phyloP scores from a whole-genome alignment of 2,329 filamentous ascomycete genomes.

The Neocucurbitaria cava region DNA sequence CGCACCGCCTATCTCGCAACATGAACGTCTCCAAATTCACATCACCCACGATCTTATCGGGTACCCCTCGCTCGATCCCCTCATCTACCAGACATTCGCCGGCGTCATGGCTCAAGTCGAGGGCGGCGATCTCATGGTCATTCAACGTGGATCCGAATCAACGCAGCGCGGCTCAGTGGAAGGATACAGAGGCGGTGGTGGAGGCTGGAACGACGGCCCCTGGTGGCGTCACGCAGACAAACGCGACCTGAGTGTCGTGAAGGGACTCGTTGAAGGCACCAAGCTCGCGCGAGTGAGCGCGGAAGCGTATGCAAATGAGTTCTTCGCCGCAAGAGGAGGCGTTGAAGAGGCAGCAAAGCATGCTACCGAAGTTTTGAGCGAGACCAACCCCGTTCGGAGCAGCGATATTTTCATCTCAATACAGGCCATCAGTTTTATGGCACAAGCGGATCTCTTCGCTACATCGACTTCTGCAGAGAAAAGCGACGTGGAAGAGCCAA shows the following conservation, averaged over 20 bases:
- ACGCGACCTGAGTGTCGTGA: constrained; percentile 80
- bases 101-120: constrained; percentile 99
- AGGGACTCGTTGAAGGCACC: constrained; percentile 82
- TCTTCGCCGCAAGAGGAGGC: constrained; percentile 79
- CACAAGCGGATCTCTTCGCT: constrained; percentile 71
- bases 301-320: constrained; percentile 85
- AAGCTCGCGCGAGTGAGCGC: constrained; percentile 90
- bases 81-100: constrained; percentile 90
- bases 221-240: constrained; percentile 85
- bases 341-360: constrained; percentile 80
- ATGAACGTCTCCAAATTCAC: constrained; percentile 96
- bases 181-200: constrained; percentile 62
- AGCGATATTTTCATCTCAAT: constrained; percentile 96
- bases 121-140: constrained; percentile 90
- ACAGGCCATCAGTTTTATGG: constrained; percentile 77
- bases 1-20: constrained; percentile 93
- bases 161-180: constrained; percentile 70
- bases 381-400: constrained; percentile 87
- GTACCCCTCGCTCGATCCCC: constrained; percentile 91
- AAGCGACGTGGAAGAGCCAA: constrained; percentile 59
- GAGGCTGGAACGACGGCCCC: constrained; percentile 89
- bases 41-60: constrained; percentile 94
- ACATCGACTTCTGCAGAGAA: constrained; percentile 61
- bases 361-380: constrained; percentile 79
- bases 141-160: constrained; percentile 90